These are phyloP conservation scores for Aspergillus ellipticus DNA, from an alignment of 495 filamentous ascomycete species.

Conservation along the genomic window DNA sequence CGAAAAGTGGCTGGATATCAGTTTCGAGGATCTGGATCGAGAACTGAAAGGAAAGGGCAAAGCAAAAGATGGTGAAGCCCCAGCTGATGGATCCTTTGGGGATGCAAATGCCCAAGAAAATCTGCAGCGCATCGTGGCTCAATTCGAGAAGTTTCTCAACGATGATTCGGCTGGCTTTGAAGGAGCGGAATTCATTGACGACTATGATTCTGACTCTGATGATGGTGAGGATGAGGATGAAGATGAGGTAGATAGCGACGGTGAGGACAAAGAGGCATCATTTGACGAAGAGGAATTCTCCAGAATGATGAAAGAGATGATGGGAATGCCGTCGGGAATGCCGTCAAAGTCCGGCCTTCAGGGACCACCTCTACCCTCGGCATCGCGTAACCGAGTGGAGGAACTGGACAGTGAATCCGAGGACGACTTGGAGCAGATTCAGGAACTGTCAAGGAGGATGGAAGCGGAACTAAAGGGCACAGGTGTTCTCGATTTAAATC, in stretches of 20 bases:
- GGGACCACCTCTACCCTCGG: constrained; percentile 18
- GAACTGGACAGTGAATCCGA: constrained; percentile 47
- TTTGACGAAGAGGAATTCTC: constrained; percentile 85
- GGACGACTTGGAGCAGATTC: constrained; percentile 67
- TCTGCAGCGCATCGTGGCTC: constrained; percentile 80
- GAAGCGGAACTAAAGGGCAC: constrained; percentile 75
- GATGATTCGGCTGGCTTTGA: constrained; percentile 77
- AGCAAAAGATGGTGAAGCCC: constrained; percentile 22
- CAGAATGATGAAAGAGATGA: constrained; percentile 91
- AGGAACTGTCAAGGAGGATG: constrained; percentile 69
- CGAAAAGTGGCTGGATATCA: constrained; percentile 91
- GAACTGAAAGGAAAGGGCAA: constrained; percentile 61
- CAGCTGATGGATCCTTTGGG: constrained; percentile 56
- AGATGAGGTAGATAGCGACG: constrained; percentile 50
- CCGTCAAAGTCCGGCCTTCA: constrained; percentile 24
- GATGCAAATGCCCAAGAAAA: constrained; percentile 77
- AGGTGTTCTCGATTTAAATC: constrained; percentile 68
- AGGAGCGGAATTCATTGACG: constrained; percentile 69
- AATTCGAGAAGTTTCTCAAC: constrained; percentile 90
- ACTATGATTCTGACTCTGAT: constrained; percentile 55
- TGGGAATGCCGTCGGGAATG: constrained; percentile 61
- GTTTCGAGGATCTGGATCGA: constrained; percentile 80
- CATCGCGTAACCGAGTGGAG: constrained; percentile 34
- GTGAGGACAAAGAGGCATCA: constrained; percentile 71
- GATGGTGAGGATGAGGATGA: constrained; percentile 58